Evolutionary conservation across 2,329 filamentous ascomycete species (phyloP), one percentile per base, ranked within the genome.

Genomic region (Phyllosticta citriasiana): DNA sequence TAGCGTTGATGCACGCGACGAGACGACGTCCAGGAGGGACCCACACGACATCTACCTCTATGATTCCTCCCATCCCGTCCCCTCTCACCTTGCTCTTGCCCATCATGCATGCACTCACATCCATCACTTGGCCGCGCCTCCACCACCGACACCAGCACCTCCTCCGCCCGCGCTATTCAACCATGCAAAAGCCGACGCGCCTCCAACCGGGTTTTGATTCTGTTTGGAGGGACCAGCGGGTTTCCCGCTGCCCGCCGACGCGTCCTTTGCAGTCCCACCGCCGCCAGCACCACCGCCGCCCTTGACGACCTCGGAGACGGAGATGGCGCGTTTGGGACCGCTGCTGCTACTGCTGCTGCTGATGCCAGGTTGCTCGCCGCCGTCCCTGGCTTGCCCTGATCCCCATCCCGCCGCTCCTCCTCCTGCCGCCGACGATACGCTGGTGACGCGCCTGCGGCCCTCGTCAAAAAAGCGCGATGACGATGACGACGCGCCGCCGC

Each of bases 101-200:
- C 10, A 4, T 10, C 4, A 12, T 4, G 14, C 33, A 47, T 16
- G 14, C 40, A 14, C 4, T 40, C 35, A 12, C 16, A n/a, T 47
- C 40, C 16, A n/a, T 47, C 40, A 47, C 40, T 47, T 47, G 7
- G 40, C 40, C n/a, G 14, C 40, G n/a, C 6, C 33, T 10, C 7
- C 33, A 40, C 10, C 14, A 3, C 6, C 33, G 14, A 2, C 33
- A 40, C 33, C 40, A n/a, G 14, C 40, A 7, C 14, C 2, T 2
- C 40, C 40, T 47, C 40, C 27, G 27, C 27, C 40, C 14, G 14
- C 59, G 19, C 57, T 61, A 14, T 88, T 93, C 79, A 97, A 87
- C 92, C 92, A 97, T 12, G 89, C 87, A 77, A 97, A 97, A 2
- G 93, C 93, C 62, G 90, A 94, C 14, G 89, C 93, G n/a, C 89